phyloP scores from a whole-genome alignment of 2,329 filamentous ascomycete species.

The Sordariomycetes sp. region DNA sequence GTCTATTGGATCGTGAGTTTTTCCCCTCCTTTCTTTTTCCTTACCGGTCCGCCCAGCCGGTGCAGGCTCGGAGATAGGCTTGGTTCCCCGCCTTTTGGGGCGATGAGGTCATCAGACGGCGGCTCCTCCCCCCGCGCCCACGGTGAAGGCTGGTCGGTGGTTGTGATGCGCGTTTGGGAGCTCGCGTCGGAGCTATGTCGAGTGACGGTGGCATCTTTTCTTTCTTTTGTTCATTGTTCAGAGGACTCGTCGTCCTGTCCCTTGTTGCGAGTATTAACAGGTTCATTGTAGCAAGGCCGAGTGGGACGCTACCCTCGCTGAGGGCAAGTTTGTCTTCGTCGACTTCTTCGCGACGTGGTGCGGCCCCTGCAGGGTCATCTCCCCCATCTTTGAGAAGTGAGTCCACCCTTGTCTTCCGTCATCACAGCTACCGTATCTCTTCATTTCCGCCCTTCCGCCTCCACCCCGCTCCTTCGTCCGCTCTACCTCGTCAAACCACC shows the following conservation, averaged over 20 bases:
- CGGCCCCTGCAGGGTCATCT: conserved; percentile 86
- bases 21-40: no score
- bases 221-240: no score
- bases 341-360: conserved; percentile 90
- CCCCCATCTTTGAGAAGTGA: conserved; percentile 46
- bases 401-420: not conserved
- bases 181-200: no score
- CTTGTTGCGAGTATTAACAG: not conserved
- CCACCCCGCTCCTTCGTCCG: not conserved
- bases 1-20: not conserved
- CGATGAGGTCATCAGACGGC: not conserved
- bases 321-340: conserved; percentile 54
- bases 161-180: no score
- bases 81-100: not conserved
- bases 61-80: no score
- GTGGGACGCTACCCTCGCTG: conserved; percentile 8
- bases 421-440: no score
- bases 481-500: not conserved
- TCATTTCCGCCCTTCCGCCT: not conserved
- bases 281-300: not conserved
- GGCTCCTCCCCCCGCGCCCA: no score
- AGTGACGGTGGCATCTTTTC: no score
- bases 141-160: not conserved
- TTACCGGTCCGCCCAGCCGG: no score
- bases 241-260: not conserved